Base-by-base conservation (phyloP, 208 protist genomes). In the Leishmania lainsoni region DNA sequence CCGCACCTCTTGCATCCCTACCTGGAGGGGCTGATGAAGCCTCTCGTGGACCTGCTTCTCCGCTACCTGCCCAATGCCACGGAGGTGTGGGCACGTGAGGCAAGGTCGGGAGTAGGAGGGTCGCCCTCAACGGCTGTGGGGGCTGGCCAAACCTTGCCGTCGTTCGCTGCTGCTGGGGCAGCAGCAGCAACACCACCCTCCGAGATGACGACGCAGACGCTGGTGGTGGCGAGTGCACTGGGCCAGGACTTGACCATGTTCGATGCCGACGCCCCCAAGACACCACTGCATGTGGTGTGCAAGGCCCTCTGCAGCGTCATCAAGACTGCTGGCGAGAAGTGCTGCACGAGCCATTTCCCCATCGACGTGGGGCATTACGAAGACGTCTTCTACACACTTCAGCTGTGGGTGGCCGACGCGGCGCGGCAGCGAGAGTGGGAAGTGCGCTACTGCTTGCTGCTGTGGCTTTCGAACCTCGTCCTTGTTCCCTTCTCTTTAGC, bases 401-500 rank as follows among this genome's bases (percentile, higher is more conserved):
- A 89, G 73, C 87, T 87, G 74, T 97, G 93, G 93, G 86, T 91
- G 75, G 35, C 61, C 16, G 86, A 88, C 80, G 79, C 76, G 32
- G 81, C 52, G 5, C 86, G 82, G 61, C 93, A 86, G 66, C 89
- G 89, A 29, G 91, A 95, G 82, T 99, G 98, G 98, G 93, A 99
- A 85, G 91, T 97, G 71, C 92, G 98, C 68, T 99, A 99, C 92
- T 93, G 98, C 73, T 83, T 99, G 39, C 85, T 99, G 45, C 85
- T 99, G 5, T 99, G 99, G 99, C 90, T 99, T 0, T 98, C 94
- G 35, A 96, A 99, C 74, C 89, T 99, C 42, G 91, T 99, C 16
- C 91, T 99, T 32, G 93, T 99, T 10, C 99, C 99, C 12, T 99
- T 99, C 85, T 89, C 95, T 42, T 88, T 99, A 20, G 79, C 81